Percentiles rank a stretch among this genome's conserved stretches.
Conservation (phyloP, 441 rosid species). For the Populus tomentosa region DNA sequence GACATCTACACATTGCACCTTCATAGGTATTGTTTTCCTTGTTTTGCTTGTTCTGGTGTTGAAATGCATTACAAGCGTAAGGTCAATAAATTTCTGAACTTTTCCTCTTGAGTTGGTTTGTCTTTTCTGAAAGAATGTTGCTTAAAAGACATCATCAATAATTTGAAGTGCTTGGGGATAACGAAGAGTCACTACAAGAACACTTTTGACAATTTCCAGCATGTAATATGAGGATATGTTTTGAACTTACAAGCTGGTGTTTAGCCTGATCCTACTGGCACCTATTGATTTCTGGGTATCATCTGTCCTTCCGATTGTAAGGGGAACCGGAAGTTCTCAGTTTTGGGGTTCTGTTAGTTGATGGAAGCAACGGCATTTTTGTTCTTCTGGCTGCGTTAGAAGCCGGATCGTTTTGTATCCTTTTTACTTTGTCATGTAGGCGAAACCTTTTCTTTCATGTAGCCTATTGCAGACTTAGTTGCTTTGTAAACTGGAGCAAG, state of each 20-base stretch:
- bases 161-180: neutral
- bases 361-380: neutral
- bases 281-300: neutral
- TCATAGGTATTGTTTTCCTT: conserved; percentile 26
- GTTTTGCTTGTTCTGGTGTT: conserved; percentile 10
- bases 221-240: neutral
- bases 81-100: neutral
- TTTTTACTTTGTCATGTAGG: neutral
- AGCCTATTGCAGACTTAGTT: neutral
- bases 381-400: neutral
- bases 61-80: conserved; percentile 4
- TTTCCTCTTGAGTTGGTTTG: neutral
- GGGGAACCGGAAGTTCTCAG: neutral
- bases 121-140: neutral
- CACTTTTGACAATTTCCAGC: neutral
- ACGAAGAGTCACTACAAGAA: neutral
- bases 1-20: conserved; percentile 34
- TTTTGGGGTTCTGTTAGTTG: neutral
- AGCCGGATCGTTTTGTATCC: neutral
- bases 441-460: neutral
- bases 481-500: neutral
- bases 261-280: neutral
- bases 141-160: neutral
- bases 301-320: neutral
- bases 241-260: neutral